Evolutionary conservation across 495 filamentous ascomycete species (phyloP), one percentile per base, ranked within the genome.

Genomic region (Aspergillus biplanus): DNA sequence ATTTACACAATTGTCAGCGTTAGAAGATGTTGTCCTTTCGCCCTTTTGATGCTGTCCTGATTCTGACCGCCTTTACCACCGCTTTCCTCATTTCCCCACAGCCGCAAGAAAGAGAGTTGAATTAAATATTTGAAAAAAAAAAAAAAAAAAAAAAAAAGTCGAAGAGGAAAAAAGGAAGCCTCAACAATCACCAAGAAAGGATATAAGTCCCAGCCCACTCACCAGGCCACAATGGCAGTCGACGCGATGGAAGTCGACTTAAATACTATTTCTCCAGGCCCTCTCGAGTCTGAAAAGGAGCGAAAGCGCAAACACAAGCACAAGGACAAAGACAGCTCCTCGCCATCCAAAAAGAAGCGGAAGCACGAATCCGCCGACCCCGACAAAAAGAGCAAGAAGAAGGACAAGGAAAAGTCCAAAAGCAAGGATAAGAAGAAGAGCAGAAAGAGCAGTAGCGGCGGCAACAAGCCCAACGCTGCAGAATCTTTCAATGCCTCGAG

Each of bases 241-340:
- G 76, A 80, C 61, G 71, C 73, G 68, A 81, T 81, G 78, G 77
- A 81, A 12, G 69, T 80, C 54, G 77, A 81, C 59, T 69, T 63
- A 6, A 64, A 71, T 7, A 68, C 69, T 18, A 33, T 59, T 12
- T 46, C 65, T 33, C 33, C 55, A 32, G 49, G 52, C 52, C 53
- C 18, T 65, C 65, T 7, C 59, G 65, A 56, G 58, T 78, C 77
- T 60, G 83, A 83, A 52, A 84, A 80, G 65, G 86, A 89, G 62
- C 79, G 81, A 64, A 88, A 86, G 68, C 74, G 80, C 71, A 79
- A 83, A 60, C 75, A 77, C 62, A 77, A 80, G 58, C 76, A 80
- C 54, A 66, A 63, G 49, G 63, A 69, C 49, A 53, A 61, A 33
- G 34, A 63, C 7, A 52, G 57, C 5, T 56, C 64, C 16, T 61